phyloP scores from a whole-genome alignment of 441 rosid species.

The Gossypium gossypioides region DNA sequence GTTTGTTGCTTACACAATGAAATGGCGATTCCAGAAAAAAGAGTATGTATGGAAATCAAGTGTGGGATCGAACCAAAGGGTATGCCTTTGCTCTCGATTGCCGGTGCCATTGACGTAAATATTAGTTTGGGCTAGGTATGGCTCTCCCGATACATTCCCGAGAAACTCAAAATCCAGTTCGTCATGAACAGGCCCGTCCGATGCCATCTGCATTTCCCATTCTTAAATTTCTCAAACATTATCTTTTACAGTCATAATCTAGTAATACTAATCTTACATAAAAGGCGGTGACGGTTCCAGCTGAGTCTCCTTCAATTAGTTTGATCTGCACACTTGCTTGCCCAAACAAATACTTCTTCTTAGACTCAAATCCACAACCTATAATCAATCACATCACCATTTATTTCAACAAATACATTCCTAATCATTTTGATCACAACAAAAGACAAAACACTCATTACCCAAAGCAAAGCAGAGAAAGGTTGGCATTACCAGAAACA shows the following conservation, averaged over 20 bases:
- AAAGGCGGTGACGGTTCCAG: conserved; percentile 9
- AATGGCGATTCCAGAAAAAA: conserved; percentile 6
- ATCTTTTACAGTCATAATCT: too few relatives aligned
- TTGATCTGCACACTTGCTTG: conserved; percentile 10
- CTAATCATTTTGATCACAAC: neutral
- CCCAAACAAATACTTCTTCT: conserved; percentile 3
- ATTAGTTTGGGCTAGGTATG: conserved; percentile 9
- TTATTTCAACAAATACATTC: neutral
- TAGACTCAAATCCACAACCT: conserved; percentile 13
- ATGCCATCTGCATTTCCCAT: conserved; percentile 4
- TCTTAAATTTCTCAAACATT: neutral
- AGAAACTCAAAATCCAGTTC: conserved; percentile 11
- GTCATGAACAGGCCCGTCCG: conserved; percentile 7
- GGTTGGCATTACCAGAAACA: neutral
- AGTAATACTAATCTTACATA: neutral
- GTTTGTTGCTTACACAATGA: neutral
- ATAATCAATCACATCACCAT: neutral
- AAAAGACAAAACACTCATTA: neutral
- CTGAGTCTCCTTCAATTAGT: conserved; percentile 8
- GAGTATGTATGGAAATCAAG: conserved; percentile 4
- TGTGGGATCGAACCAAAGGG: conserved; percentile 12
- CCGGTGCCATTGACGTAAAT: conserved; percentile 7
- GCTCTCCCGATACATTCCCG: conserved; percentile 10
- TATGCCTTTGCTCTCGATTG: conserved; percentile 9
- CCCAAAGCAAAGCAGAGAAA: neutral